Base-by-base conservation (phyloP, 805 yeast genomes). In the Spathaspora arborariae region DNA sequence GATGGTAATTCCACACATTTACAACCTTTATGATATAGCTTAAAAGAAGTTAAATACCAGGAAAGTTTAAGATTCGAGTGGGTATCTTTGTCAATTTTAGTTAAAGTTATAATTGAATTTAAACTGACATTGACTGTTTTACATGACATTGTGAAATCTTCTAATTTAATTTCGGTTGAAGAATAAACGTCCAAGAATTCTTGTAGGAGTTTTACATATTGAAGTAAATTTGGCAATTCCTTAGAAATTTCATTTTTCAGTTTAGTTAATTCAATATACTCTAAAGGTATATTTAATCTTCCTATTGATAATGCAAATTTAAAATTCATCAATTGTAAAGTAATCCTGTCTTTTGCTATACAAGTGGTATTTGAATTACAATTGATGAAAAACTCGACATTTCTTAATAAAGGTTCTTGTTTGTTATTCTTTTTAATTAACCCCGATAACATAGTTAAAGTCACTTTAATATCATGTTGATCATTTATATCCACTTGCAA, bases 1-100 rank as follows among this genome's bases (percentile, higher is more conserved):
- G 75, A 62, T 0, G 75, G 75, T 6, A 71, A 41, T 24, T 66
- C 73, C 33, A 72, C 46, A 46, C 69, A 62, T 36, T 55, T 56
- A 40, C 62, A 56, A 13, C 54, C 66, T 9, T 56, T 49, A 39
- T 72, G 70, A 39, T 45, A 56, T 4, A 70, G 13, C 41, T 54
- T 62, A 10, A 57, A 56, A 1, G 67, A 55, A 1, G 74, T 63
- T 21, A 67, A 38, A 47, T 64, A 63, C 15, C 64, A 40, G 24
- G 45, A 54, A 24, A 57, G 46, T 19, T 51, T 56, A 44, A 54
- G 33, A 8, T 34, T 35, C 33, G 37, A 48, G 26, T 37, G 41
- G 10, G 40, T 37, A 2, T 38, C 30, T 16, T 46, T 39, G 11
- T 50, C 51, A 11, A 49, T 54, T 33, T 49, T 51, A 7, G 44